Conservation (phyloP, 768 basidiomycete species). For the Tylopilus cervinicoccineus region DNA sequence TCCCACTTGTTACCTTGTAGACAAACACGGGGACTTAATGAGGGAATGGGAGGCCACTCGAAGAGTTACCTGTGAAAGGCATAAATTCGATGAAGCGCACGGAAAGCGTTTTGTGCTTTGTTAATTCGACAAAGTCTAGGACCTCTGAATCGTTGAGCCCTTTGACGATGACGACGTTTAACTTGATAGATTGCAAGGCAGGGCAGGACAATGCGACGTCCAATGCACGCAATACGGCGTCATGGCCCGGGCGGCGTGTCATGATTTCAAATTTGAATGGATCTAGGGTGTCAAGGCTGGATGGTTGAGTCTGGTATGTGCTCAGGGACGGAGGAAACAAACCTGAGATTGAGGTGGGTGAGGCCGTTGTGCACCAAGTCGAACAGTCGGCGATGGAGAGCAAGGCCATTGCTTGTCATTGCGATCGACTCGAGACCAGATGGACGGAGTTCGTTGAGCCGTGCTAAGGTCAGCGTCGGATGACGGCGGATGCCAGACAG, state of each 20-base stretch:
- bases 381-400: slow-evolving; percentile 69
- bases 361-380: slow-evolving; percentile 65
- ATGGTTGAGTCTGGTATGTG: slow-evolving; percentile 4
- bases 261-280: slow-evolving; percentile 87
- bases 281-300: slow-evolving; percentile 79
- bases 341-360: slow-evolving; percentile 72
- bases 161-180: slow-evolving; percentile 82
- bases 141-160: slow-evolving; percentile 82
- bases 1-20: slow-evolving; percentile 80
- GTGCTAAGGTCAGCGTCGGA: slow-evolving; percentile 37
- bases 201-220: slow-evolving; percentile 54
- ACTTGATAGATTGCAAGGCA: slow-evolving; percentile 59
- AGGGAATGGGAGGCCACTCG: neutral
- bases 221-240: slow-evolving; percentile 66
- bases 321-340: neutral
- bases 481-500: neutral
- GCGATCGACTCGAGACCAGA: slow-evolving; percentile 70
- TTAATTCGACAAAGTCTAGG: slow-evolving; percentile 74
- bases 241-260: slow-evolving; percentile 74
- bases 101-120: slow-evolving; percentile 56
- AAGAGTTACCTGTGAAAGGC: slow-evolving; percentile 75
- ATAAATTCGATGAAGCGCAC: slow-evolving; percentile 93
- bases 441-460: slow-evolving; percentile 55
- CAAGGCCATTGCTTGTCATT: slow-evolving; percentile 84
- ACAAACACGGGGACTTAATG: slow-evolving; percentile 1